These are phyloP conservation scores for Sporothrix globosa DNA, from an alignment of 2,329 filamentous ascomycete species.

Conservation along the genomic window DNA sequence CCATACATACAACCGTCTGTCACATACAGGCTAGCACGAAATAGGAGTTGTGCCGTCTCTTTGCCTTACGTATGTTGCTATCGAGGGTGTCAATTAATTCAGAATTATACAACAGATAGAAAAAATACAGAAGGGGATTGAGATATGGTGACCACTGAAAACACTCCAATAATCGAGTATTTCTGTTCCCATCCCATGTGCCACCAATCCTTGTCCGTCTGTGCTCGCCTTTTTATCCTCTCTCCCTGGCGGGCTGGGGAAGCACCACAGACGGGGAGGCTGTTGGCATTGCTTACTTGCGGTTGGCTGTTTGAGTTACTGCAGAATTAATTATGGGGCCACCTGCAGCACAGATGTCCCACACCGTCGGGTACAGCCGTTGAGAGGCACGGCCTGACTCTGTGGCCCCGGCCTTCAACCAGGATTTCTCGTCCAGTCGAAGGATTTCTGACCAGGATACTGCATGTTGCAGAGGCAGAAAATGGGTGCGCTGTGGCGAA, in stretches of 20 bases:
- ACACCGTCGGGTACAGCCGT: slow-evolving; percentile 23
- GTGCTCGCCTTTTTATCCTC: too few species aligned
- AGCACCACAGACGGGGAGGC: background rate
- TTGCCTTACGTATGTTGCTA: background rate
- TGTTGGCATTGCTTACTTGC: background rate
- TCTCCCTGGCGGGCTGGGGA: background rate
- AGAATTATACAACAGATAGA: background rate
- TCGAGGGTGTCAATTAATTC: background rate
- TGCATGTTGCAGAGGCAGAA: background rate
- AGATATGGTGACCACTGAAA: background rate
- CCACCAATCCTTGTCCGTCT: background rate
- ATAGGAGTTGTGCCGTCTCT: slow-evolving; percentile 12
- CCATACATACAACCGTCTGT: background rate
- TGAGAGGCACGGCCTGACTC: background rate
- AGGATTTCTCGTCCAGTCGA: background rate
- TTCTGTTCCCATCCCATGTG: background rate
- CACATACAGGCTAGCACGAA: background rate
- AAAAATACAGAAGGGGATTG: background rate
- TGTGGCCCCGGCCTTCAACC: background rate
- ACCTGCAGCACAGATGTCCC: slow-evolving; percentile 7
- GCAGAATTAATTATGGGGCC: slow-evolving; percentile 15
- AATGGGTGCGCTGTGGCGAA: too few species aligned
- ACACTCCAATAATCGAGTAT: background rate
- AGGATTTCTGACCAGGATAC: slow-evolving; percentile 3
- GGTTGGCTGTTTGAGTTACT: slow-evolving; percentile 4